Conservation (phyloP, 345 rosid species). For the Aethionema arabicum region DNA sequence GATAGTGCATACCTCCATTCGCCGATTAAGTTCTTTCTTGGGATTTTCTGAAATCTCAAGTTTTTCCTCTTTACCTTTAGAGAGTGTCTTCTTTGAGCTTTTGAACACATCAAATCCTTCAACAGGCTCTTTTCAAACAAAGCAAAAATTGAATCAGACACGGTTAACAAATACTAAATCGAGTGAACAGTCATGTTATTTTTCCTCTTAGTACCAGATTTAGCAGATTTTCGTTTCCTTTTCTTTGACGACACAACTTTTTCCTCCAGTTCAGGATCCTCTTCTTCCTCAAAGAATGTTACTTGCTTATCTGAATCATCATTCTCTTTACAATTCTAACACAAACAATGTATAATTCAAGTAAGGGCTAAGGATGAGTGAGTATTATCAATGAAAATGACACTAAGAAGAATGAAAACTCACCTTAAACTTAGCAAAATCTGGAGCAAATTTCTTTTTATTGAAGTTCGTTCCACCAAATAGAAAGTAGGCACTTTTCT, state of each 20-base stretch:
- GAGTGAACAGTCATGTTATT: neutral
- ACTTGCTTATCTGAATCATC: constrained; percentile 36
- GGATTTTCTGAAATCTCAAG: constrained; percentile 35
- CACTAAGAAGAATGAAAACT: neutral
- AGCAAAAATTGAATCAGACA: constrained; percentile 4
- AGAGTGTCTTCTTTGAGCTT: constrained; percentile 42
- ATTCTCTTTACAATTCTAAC: constrained; percentile 45
- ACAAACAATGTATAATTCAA: neutral
- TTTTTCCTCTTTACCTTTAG: constrained; percentile 29
- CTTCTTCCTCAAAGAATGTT: constrained; percentile 43
- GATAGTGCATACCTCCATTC: constrained; percentile 58
- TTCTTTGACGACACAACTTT: constrained; percentile 40
- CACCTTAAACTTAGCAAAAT: constrained; percentile 68
- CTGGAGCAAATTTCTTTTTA: constrained; percentile 59
- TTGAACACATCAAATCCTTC: constrained; percentile 82
- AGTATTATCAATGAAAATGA: neutral
- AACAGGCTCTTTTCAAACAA: constrained; percentile 44
- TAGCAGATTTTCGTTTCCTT: constrained; percentile 57
- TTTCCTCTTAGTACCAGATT: constrained; percentile 41
- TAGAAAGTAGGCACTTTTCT: constrained; percentile 58
- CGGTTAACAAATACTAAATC: neutral
- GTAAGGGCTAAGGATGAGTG: constrained; percentile 3
- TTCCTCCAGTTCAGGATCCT: constrained; percentile 37
- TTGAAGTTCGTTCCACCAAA: constrained; percentile 72
- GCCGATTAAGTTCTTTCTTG: constrained; percentile 55